phyloP scores from a whole-genome alignment of 345 rosid species.

The Aquilaria sinensis region DNA sequence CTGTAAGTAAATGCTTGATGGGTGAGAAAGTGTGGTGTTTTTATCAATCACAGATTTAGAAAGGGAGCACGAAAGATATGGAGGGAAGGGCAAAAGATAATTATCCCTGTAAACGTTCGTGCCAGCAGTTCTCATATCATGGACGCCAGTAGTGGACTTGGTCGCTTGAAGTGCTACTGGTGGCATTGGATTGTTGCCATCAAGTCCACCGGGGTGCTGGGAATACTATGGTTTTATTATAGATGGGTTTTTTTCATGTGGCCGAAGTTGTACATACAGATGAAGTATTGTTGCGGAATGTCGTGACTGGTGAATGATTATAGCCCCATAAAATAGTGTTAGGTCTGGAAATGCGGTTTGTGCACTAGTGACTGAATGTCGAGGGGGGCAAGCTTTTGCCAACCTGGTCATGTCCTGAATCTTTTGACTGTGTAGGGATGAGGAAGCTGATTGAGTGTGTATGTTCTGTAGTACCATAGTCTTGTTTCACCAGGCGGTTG shows the following conservation, averaged over 20 bases:
- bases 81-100: neutral
- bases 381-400: slow-evolving; percentile 3
- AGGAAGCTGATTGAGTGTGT: too few relatives aligned
- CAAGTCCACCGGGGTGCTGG: slow-evolving; percentile 13
- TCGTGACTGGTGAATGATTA: slow-evolving; percentile 14
- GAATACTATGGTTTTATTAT: slow-evolving; percentile 16
- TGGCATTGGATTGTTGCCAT: slow-evolving; percentile 26
- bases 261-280: slow-evolving; percentile 36
- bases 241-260: slow-evolving; percentile 17
- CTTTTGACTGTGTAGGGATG: neutral
- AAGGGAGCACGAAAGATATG: slow-evolving; percentile 12
- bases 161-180: slow-evolving; percentile 16
- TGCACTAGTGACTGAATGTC: slow-evolving; percentile 12
- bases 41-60: slow-evolving; percentile 18
- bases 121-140: slow-evolving; percentile 21
- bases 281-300: slow-evolving; percentile 9
- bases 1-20: slow-evolving; percentile 27
- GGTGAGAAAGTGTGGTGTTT: slow-evolving; percentile 23
- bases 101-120: slow-evolving; percentile 9
- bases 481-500: too few relatives aligned
- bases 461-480: too few relatives aligned
- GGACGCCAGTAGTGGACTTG: slow-evolving; percentile 17
- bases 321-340: slow-evolving; percentile 15
- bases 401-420: slow-evolving; percentile 1
- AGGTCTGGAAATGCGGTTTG: slow-evolving; percentile 11